A percentile compares a stretch with the other conserved stretches of the same genome.
These are phyloP conservation scores for Hygrophila difformis DNA, from an alignment of 257 asterid genomes.

Conservation along the genomic window DNA sequence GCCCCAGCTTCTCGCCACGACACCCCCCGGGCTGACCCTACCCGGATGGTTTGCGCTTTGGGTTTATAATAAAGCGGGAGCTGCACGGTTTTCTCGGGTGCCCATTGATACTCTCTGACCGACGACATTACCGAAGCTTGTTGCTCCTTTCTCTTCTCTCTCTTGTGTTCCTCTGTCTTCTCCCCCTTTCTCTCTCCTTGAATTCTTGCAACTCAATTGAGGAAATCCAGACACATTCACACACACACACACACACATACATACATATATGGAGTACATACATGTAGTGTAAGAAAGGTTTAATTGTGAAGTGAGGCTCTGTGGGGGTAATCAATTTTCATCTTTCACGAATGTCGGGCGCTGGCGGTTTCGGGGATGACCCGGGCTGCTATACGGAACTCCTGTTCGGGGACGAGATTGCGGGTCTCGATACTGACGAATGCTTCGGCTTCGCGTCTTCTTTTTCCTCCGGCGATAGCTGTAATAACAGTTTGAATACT, in stretches of 20 bases:
- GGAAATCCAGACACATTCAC: no score
- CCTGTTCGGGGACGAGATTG: conserved; percentile 25
- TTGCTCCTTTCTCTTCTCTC: neutral
- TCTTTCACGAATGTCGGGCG: conserved; percentile 32
- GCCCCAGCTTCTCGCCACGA: conserved; percentile 24
- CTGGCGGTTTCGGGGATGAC: conserved; percentile 31
- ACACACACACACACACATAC: no score
- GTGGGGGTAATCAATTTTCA: conserved; percentile 40
- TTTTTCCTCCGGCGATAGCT: conserved; percentile 13
- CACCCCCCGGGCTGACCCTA: conserved; percentile 10
- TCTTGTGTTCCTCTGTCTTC: no score
- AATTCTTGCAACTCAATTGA: conserved; percentile 25
- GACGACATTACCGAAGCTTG: conserved; percentile 62
- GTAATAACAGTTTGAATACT: neutral
- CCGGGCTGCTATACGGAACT: conserved; percentile 62
- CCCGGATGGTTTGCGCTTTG: conserved; percentile 9
- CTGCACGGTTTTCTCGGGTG: conserved; percentile 53
- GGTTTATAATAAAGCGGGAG: conserved; percentile 16
- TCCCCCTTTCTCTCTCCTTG: conserved; percentile 12
- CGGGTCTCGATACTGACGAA: conserved; percentile 9
- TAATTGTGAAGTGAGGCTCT: no score
- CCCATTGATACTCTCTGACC: conserved; percentile 41
- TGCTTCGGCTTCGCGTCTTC: conserved; percentile 28
- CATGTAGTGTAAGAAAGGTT: no score
- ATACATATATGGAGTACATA: no score